Base-by-base conservation (phyloP, 2,329 filamentous ascomycete species). In the Penicillium sp. region DNA sequence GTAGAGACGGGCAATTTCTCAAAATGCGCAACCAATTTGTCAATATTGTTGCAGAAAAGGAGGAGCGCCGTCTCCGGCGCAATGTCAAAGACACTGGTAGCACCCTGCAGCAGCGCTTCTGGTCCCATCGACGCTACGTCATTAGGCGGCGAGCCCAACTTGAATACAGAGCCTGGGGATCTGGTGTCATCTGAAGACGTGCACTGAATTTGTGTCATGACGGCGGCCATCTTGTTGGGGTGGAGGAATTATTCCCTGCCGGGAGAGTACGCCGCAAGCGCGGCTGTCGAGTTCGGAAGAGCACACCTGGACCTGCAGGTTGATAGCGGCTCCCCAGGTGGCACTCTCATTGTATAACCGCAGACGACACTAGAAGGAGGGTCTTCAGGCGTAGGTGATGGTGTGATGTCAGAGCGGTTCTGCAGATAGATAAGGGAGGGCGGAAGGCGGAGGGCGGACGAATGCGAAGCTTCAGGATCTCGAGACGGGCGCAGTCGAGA, bases 11-110 rank as follows among this genome's bases (percentile, higher is more conserved):
- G 45, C 28, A 57, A 49, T 28, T 63, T 30, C 40, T 65, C 58
- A 89, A 91, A n/a, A 89, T 95, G 16, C 89, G 90, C 73, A 35
- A 75, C 76, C 49, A 82, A 69, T 28, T 68, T 70, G 53, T 93
- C 89, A 62, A 93, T 81, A 60, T 86, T 86, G 42, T 86, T 83
- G 67, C 88, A 88, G n/a, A 98, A 84, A 65, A 96, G 81, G 71
- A 89, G 90, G 71, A 98, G 84, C 5, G 93, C 93, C 2, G 87
- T 87, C 55, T 89, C 82, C 3, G 92, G 87, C 0, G 87, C 80
- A 61, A 97, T 83, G 55, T 85, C 85, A 78, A 90, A 91, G 63
- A 96, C 66, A 42, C 67, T 63, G 14, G 61, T 55, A 19, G 61
- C 56, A 7, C 37, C 53, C 33, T 60, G 52, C 3, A 42, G 38